Base-by-base conservation (phyloP, 2,329 filamentous ascomycete genomes). In the Cladophialophora chaetospira region DNA sequence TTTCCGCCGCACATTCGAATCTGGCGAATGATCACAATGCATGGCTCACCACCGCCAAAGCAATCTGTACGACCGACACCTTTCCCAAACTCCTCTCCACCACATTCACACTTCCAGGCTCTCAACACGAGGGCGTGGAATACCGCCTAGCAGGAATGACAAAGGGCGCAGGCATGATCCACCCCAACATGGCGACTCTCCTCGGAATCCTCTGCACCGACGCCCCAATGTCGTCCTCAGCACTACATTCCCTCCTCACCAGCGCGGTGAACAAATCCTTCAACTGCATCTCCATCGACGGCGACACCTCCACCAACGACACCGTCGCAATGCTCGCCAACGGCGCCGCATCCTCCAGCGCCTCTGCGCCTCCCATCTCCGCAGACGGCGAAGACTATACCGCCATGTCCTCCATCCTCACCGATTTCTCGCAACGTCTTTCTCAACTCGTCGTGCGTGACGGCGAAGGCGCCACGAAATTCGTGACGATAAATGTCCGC, bases 141-240 rank as follows among this genome's bases (percentile, higher is more conserved):
- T 99, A 96, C 76, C 82, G 83, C 66, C 88, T 99, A 47, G 91
- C 90, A 10, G 94, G 94, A 66, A 95, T 96, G 85, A 96, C 93
- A 68, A 99, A 99, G 78, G 94, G 94, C 55, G 94, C 94, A 4
- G 94, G 94, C 69, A 99, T 99, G 94, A 96, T 99, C 72, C 92
- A 97, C 70, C 94, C 94, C 45, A 97, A 99, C 78, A 96, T 99
- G 92, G 94, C 91, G 26, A 99, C 94, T 0, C 83, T 97, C 29
- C 85, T 99, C 31, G 91, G 90, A 52, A 88, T 97, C 60, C 82
- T 97, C 68, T 91, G 90, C 68, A 99, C 94, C 11, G 94, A 99
- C 67, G 93, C 88, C 0, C 88, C 91, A 26, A 83, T 97, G 67
- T 80, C 85, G 0, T 79, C 88, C 3, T 70, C 74, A 0, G 81